These are phyloP conservation scores for Ophiocordyceps polyrhachis-furcata DNA, from an alignment of 2,329 filamentous ascomycete species.

Conservation along the genomic window DNA sequence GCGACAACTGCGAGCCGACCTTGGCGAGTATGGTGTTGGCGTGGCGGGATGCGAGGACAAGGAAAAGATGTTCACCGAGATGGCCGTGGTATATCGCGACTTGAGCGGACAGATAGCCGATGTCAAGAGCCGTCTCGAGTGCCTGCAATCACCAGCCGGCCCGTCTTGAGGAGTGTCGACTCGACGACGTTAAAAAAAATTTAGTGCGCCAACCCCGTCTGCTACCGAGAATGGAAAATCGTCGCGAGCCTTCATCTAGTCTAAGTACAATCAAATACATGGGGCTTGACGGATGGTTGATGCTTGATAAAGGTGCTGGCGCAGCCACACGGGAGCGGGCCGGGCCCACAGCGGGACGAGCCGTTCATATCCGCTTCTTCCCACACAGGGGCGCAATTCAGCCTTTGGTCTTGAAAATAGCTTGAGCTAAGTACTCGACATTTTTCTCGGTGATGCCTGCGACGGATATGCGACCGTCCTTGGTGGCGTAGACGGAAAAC, in stretches of 20 bases:
- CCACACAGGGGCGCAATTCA: conserved; percentile 13
- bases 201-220: too few relatives aligned
- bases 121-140: conserved; percentile 25
- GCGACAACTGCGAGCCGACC: conserved; percentile 20
- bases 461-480: conserved; percentile 73
- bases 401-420: conserved; percentile 70
- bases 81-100: conserved; percentile 30
- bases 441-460: conserved; percentile 68
- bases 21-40: conserved; percentile 30
- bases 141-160: conserved; percentile 6
- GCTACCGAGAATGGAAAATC: not conserved
- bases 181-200: too few relatives aligned
- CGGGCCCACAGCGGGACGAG: not conserved
- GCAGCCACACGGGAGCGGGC: not conserved
- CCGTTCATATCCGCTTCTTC: not conserved
- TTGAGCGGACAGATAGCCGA: conserved; percentile 31
- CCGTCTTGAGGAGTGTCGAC: not conserved
- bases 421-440: conserved; percentile 62
- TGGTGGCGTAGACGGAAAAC: conserved; percentile 94
- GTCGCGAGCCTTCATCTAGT: conserved; percentile 1
- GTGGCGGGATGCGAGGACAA: conserved; percentile 18
- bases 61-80: conserved; percentile 32
- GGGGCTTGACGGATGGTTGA: not conserved
- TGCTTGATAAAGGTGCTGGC: not conserved
- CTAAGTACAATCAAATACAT: conserved; percentile 4